Evolutionary conservation across 2,329 filamentous ascomycete genomes (phyloP), one percentile per base, ranked within the genome.

Genomic region (Lizonia empirigonia): DNA sequence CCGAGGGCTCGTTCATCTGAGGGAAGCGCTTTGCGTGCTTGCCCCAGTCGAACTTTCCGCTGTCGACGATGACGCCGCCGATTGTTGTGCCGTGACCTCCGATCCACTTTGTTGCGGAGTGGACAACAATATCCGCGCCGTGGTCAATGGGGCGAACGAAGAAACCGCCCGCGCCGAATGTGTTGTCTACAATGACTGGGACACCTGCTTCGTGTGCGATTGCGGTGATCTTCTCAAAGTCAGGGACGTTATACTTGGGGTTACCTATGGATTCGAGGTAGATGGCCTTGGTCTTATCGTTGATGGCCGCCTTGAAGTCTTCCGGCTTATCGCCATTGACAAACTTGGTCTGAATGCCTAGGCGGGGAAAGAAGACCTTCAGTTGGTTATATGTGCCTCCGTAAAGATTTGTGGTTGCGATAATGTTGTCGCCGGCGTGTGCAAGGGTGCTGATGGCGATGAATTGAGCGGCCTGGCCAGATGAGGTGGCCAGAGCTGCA

Each of bases 311-410:
- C 29, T 84, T 87, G 67, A 97, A 88, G 65, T 91, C 90, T 62
- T 87, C 87, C 12, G 89, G 79, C 51, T 85, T 85, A 74, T 96
- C 91, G 35, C 90, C 90, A 47, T 86, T 80, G 67, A 96, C 83
- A 65, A 97, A 97, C 78, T 92, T 96, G 68, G 91, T 94, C 33
- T 80, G 80, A 69, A 97, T 91, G 55, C 93, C 93, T 36, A 96
- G 77, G n/a, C 92, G 85, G 6, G 91, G 88, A 48, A 97, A 80
- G 61, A 91, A 83, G 36, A 97, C 91, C 78, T 97, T 97, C 78
- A 97, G 85, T 79, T 97, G 93, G 78, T 97, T 97, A 80, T 96
- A 97, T 13, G 93, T 97, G 72, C 92, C 92, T 60, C 92, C 92
- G 76, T 97, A 72, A 50, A 97, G 80, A 76, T 95, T 96, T 41